Percentiles rank a stretch among this genome's conserved stretches.
phyloP scores from a whole-genome alignment of 495 filamentous ascomycete genomes.

The Aspergillus olivimuriae region DNA sequence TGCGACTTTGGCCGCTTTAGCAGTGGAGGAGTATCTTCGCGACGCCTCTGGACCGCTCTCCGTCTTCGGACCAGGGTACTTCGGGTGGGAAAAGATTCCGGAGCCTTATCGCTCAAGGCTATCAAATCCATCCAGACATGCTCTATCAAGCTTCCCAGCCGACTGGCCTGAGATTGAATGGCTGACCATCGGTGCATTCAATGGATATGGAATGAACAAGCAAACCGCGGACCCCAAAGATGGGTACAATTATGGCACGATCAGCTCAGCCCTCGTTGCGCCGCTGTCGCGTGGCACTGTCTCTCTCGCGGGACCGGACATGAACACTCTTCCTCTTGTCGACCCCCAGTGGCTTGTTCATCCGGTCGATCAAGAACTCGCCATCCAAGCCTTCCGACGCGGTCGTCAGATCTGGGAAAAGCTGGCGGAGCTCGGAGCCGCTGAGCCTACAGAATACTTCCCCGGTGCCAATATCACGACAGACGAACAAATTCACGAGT shows the following conservation, averaged over 20 bases:
- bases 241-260: constrained; percentile 37
- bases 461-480: constrained; percentile 37
- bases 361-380: constrained; percentile 36
- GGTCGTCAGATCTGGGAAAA: constrained; percentile 24
- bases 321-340: constrained; percentile 38
- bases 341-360: constrained; percentile 42
- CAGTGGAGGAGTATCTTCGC: constrained; percentile 11
- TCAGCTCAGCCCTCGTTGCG: constrained; percentile 35
- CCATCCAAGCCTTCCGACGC: constrained; percentile 39
- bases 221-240: constrained; percentile 19
- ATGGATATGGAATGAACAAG: constrained; percentile 19
- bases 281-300: constrained; percentile 49
- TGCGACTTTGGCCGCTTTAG: constrained; percentile 3
- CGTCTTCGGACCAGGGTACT: constrained; percentile 13
- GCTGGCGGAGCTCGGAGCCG: constrained; percentile 16
- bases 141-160: constrained; percentile 29
- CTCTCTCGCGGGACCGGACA: constrained; percentile 33
- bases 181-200: constrained; percentile 20
- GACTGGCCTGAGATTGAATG: constrained; percentile 57
- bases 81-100: constrained; percentile 43
- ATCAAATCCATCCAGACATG: constrained; percentile 1
- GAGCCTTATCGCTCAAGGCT: constrained; percentile 12
- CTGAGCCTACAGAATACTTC: constrained; percentile 26
- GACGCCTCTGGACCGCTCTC: constrained; percentile 14
- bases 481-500: constrained; percentile 40